Conservation (phyloP, 2,329 filamentous ascomycete genomes). For the Pseudocercospora vitis region DNA sequence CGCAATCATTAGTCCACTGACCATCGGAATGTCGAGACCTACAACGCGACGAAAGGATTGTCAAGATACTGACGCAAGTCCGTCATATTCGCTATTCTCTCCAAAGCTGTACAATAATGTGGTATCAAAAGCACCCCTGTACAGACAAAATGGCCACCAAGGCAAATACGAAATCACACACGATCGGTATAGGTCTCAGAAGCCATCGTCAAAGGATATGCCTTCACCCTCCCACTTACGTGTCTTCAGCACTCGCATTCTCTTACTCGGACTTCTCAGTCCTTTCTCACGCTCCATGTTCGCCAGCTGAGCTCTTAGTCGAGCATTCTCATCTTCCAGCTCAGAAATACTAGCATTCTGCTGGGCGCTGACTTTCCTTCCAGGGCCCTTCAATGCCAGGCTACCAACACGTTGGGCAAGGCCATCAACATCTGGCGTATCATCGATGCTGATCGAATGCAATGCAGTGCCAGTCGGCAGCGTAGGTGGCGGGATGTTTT, state of each 20-base stretch:
- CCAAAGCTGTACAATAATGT: too few species aligned
- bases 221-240: conserved; percentile 48
- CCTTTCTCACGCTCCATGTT: conserved; percentile 43
- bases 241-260: conserved; percentile 51
- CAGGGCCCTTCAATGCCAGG: conserved; percentile 17
- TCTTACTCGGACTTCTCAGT: conserved; percentile 48
- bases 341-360: conserved; percentile 32
- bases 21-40: too few species aligned
- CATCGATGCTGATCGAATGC: conserved; percentile 7
- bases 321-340: conserved; percentile 49
- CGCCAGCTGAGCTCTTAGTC: conserved; percentile 43
- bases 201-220: conserved; percentile 32
- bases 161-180: too few species aligned
- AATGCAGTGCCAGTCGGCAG: neutral
- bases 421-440: conserved; percentile 9
- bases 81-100: too few species aligned
- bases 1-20: too few species aligned
- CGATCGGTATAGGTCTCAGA: too few species aligned
- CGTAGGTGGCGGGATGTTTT: conserved; percentile 16
- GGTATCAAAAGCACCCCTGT: too few species aligned
- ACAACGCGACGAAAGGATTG: too few species aligned
- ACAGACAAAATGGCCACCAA: too few species aligned
- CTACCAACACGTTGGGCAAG: conserved; percentile 14
- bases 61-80: too few species aligned
- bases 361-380: conserved; percentile 22